Evolutionary conservation across 768 basidiomycete genomes (phyloP).

Genomic region (Mrakia gelida): DNA sequence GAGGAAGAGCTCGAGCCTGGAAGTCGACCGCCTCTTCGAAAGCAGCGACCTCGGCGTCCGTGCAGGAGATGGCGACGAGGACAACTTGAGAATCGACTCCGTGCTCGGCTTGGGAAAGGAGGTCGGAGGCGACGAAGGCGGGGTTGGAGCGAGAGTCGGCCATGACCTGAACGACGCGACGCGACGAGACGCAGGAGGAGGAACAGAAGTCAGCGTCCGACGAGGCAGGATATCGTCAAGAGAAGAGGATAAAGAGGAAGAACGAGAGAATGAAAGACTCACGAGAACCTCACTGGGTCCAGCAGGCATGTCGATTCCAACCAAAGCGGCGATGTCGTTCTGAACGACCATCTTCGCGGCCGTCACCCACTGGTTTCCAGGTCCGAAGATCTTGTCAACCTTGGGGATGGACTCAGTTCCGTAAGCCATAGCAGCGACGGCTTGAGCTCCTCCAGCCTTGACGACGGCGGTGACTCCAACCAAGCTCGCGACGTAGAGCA

Average conservation of each 20-base stretch:
- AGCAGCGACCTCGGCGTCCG: constrained; percentile 57
- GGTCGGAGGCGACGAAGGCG: constrained; percentile 89
- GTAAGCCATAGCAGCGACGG: constrained; percentile 91
- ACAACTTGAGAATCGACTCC: constrained; percentile 98
- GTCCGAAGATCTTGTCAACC: constrained; percentile 98
- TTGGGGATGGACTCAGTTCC: constrained; percentile 93
- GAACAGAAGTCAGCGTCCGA: neutral
- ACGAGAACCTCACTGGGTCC: constrained; percentile 97
- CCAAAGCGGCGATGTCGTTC: constrained; percentile 93
- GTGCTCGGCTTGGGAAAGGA: constrained; percentile 96
- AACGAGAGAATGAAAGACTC: constrained; percentile 44
- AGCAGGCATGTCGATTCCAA: constrained; percentile 98
- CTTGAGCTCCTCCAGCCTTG: constrained; percentile 94
- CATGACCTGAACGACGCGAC: constrained; percentile 62
- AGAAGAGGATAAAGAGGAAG: neutral
- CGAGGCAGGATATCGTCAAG: neutral
- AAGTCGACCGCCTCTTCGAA: constrained; percentile 80
- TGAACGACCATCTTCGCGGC: constrained; percentile 99
- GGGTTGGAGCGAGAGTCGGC: constrained; percentile 82
- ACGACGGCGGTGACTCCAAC: constrained; percentile 86
- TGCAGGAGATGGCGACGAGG: constrained; percentile 71
- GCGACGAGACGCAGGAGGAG: neutral
- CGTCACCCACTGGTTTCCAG: constrained; percentile 99
- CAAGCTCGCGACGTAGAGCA: constrained; percentile 89
- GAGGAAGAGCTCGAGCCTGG: constrained; percentile 79